phyloP scores from a whole-genome alignment of 2,329 filamentous ascomycete species.

The Phaeoacremonium minimum region DNA sequence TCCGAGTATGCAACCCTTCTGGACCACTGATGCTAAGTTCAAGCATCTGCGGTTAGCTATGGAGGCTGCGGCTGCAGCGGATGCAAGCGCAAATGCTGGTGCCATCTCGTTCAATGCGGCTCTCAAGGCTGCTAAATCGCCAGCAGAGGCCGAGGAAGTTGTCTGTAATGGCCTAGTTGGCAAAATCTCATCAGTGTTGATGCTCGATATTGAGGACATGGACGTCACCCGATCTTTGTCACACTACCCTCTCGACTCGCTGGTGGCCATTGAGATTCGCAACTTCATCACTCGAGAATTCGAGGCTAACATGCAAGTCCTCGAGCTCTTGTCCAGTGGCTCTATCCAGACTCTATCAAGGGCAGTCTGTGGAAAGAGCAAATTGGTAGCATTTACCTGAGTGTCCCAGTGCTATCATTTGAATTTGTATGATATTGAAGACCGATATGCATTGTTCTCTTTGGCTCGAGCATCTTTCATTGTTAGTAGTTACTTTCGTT shows the following conservation, averaged over 20 bases:
- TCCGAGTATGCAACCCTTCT: slow-evolving; percentile 42
- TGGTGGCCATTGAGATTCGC: slow-evolving; percentile 45
- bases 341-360: slow-evolving; percentile 43
- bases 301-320: slow-evolving; percentile 46
- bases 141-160: slow-evolving; percentile 39
- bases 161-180: slow-evolving; percentile 41
- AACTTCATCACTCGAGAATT: slow-evolving; percentile 48
- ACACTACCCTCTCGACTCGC: slow-evolving; percentile 40
- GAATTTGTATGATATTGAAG: too few species aligned
- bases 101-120: slow-evolving; percentile 37
- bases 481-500: too few species aligned
- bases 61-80: slow-evolving; percentile 29
- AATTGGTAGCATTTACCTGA: slow-evolving; percentile 17
- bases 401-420: too few species aligned
- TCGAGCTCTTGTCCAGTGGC: slow-evolving; percentile 50
- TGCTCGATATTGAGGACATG: slow-evolving; percentile 45
- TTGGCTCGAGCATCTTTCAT: too few species aligned
- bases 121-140: slow-evolving; percentile 34
- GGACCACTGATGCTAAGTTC: slow-evolving; percentile 51
- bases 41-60: slow-evolving; percentile 36
- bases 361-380: slow-evolving; percentile 42
- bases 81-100: slow-evolving; percentile 16
- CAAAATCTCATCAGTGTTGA: slow-evolving; percentile 45
- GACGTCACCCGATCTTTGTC: slow-evolving; percentile 37
- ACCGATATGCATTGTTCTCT: neutral